A percentile compares a stretch with the other conserved stretches of the same genome.
phyloP scores from a whole-genome alignment of 192 early-diverging fungal genomes.

The Globomyces pollinis-pini region DNA sequence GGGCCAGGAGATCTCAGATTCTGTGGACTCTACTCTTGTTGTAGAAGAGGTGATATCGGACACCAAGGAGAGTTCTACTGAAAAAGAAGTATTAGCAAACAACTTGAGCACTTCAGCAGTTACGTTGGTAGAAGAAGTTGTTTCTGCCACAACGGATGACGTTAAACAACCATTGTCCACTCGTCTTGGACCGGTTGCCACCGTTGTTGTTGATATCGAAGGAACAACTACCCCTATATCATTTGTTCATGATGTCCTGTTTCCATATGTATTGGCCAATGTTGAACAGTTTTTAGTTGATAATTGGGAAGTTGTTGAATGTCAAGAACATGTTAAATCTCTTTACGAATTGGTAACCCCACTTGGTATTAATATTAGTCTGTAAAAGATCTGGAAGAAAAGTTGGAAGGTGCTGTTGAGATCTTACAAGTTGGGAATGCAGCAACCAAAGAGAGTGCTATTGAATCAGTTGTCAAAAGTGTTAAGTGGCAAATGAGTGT shows the following conservation, averaged over 20 bases:
- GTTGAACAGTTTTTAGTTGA: conserved; percentile 58
- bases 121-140: too few relatives aligned
- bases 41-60: too few relatives aligned
- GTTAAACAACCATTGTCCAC: too few relatives aligned
- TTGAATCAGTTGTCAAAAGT: conserved; percentile 50
- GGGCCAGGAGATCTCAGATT: too few relatives aligned
- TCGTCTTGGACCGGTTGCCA: conserved; percentile 49
- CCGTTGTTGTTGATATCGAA: conserved; percentile 70
- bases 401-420: conserved; percentile 13
- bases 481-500: conserved; percentile 75
- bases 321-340: conserved; percentile 38
- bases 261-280: conserved; percentile 72
- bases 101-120: too few relatives aligned
- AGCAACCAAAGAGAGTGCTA: conserved; percentile 25
- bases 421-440: conserved; percentile 3
- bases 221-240: conserved; percentile 94
- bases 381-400: conserved; percentile 18
- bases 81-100: too few relatives aligned
- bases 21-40: too few relatives aligned
- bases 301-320: conserved; percentile 37
- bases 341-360: conserved; percentile 45
- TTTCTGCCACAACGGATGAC: too few relatives aligned
- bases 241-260: conserved; percentile 91
- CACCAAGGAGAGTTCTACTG: too few relatives aligned
- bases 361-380: not conserved